These are phyloP conservation scores for Nakaseomyces glabratus DNA, from an alignment of 1,139 yeast species.

Conservation along the genomic window DNA sequence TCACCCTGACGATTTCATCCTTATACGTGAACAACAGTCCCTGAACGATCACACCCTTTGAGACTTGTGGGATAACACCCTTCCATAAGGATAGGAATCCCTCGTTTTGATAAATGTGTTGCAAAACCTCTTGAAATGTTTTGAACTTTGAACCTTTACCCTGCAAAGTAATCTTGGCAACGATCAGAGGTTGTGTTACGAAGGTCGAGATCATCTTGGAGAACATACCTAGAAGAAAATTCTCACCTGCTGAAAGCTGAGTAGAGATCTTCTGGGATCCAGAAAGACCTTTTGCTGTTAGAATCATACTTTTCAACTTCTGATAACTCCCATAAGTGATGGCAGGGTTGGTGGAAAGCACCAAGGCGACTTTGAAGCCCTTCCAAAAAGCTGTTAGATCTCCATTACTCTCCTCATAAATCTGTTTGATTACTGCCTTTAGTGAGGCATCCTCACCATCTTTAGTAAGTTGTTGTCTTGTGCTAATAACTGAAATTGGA, in stretches of 20 bases:
- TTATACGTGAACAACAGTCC: conserved; percentile 78
- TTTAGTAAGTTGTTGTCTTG: conserved; percentile 65
- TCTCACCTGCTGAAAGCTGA: conserved; percentile 50
- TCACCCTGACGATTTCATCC: conserved; percentile 46
- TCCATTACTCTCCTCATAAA: conserved; percentile 55
- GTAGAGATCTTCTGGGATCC: conserved; percentile 8
- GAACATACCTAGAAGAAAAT: conserved; percentile 65
- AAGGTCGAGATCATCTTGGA: conserved; percentile 77
- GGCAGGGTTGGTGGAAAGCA: conserved; percentile 74
- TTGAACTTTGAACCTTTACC: conserved; percentile 38
- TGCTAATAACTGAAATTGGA: conserved; percentile 75
- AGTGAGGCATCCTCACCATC: conserved; percentile 33
- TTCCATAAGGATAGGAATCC: conserved; percentile 56
- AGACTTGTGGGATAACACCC: conserved; percentile 72
- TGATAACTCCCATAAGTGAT: conserved; percentile 82
- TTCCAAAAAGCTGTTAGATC: conserved; percentile 63
- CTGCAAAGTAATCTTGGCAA: conserved; percentile 75
- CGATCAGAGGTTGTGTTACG: conserved; percentile 77
- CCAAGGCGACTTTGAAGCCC: conserved; percentile 73
- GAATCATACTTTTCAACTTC: conserved; percentile 51
- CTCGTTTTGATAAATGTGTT: conserved; percentile 41
- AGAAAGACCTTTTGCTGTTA: conserved; percentile 15
- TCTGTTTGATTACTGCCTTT: conserved; percentile 42
- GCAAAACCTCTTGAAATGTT: conserved; percentile 47
- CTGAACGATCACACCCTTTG: conserved; percentile 78